These are phyloP conservation scores for Daphne laureola DNA, from an alignment of 441 rosid species.

Conservation along the genomic window DNA sequence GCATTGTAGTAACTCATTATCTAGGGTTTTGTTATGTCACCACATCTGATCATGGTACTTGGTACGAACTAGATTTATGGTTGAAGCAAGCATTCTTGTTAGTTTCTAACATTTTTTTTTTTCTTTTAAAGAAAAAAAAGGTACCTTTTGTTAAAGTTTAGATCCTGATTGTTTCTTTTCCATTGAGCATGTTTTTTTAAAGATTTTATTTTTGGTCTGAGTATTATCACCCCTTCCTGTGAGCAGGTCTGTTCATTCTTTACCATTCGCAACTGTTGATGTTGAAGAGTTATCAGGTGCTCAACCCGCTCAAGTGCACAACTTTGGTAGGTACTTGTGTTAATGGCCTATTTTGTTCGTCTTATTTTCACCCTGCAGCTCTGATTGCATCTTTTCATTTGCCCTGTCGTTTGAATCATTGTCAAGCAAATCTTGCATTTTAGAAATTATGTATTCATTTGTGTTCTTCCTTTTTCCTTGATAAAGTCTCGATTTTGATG, in stretches of 20 bases:
- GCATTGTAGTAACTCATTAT: neutral
- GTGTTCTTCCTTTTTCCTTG: too few species aligned
- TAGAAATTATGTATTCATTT: too few species aligned
- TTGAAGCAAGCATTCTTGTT: neutral
- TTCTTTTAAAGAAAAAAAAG: neutral
- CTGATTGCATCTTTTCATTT: neutral
- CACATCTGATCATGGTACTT: neutral
- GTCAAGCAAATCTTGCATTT: too few species aligned
- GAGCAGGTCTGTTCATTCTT: conserved; percentile 53
- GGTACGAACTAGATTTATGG: neutral
- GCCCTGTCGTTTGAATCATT: neutral
- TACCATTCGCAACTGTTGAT: conserved; percentile 80
- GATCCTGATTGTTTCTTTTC: neutral
- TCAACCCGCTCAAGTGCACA: conserved; percentile 74
- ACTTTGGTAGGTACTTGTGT: conserved; percentile 49
- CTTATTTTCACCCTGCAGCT: neutral
- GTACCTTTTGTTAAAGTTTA: neutral
- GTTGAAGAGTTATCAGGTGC: conserved; percentile 79
- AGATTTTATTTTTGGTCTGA: neutral
- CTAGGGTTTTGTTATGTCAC: neutral
- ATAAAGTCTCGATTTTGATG: too few species aligned
- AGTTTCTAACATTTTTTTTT: neutral
- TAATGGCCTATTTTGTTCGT: neutral
- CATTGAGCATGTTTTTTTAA: neutral
- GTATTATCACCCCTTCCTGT: neutral